Evolutionary conservation across 1,139 yeast species (phyloP), one percentile per base, ranked within the genome.

Genomic region (Suhomyces wounanorum): DNA sequence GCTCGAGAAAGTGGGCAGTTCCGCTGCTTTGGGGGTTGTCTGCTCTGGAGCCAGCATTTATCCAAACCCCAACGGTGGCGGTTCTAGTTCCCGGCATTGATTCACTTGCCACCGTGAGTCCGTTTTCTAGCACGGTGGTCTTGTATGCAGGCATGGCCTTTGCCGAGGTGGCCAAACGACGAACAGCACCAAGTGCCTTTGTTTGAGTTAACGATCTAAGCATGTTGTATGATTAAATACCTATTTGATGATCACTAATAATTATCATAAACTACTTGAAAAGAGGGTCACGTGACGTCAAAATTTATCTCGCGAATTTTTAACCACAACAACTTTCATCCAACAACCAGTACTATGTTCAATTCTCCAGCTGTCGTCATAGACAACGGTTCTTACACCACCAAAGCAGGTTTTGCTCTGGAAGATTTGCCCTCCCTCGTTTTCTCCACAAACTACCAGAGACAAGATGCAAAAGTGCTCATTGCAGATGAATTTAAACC

Each of bases 1-100:
- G 99, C 69, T 94, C 99, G 52, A 94, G 75, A 66, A 94, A 94
- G 71, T 94, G 99, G 0, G 99, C 99, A 11, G 98, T 92, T 43
- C 99, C 99, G 52, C 83, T 78, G 61, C 91, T 90, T 65, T 81
- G 81, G 47, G 85, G 83, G 63, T 85, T 87, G 70, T 94, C 99
- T 2, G 98, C 98, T 55, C 99, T 81, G 1, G 98, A 92, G 1
- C 99, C 99, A 43, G 99, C 97, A 69, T 95, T 97, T 57, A 94
- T 92, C 91, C 92, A 87, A 44, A 94, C 94, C 1, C 98, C 99
- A 11, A 95, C 97, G 2, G 99, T 94, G 56, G 99, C 98, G 40
- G 98, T 91, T 60, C 86, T 81, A 6, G 96, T 87, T 53, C 89
- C 87, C 10, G 99, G 98, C 69, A 89, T 84, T 43, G 79, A 67